Evolutionary conservation across 2,329 filamentous ascomycete genomes (phyloP), one percentile per base, ranked within the genome.

Genomic region (Trichophyton simii): DNA sequence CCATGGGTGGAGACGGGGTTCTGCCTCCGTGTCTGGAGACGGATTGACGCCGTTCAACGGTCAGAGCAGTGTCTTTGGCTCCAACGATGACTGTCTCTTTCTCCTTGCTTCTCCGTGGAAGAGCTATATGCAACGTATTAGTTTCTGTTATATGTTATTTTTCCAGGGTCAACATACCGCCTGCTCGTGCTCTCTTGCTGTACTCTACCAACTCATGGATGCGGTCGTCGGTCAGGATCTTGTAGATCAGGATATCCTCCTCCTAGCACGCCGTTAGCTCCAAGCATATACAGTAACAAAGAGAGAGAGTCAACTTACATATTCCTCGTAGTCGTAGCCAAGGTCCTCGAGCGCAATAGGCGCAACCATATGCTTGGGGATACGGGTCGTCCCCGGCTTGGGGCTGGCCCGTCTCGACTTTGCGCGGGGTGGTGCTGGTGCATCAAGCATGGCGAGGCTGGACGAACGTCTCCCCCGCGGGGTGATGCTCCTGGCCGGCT

Each of bases 191-290:
- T 25, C 13, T 7, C n/a, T 60, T 25, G 34, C 41, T 60, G 58
- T 91, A 79, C 68, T 84, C 87, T 68, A 96, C 87, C 52, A 96
- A 80, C 68, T 95, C 88, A 67, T 96, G 91, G 65, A 96, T 96
- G 68, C 96, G 90, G 18, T 92, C 85, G 68, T 95, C 91, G 15
- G 89, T 88, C 3, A 97, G 80, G 8, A 92, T 91, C 70, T 89
- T 87, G 67, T 88, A 84, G 38, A 97, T 85, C 59, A 96, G 83
- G 67, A 94, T 84, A 22, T 87, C 87, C 66, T 87, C 86, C 44
- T 87, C 89, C 88, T 94, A 66, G 5, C 50, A 48, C 63, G 15
- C 13, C 18, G 58, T 55, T 38, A 61, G 59, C 67, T 65, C 82
- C 63, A 20, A 2, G 22, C 22, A n/a, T 5, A 18, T 44, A 5